Evolutionary conservation across 306 rosid genomes (phyloP), one percentile per base, ranked within the genome.

Genomic region (Datisca glomerata): DNA sequence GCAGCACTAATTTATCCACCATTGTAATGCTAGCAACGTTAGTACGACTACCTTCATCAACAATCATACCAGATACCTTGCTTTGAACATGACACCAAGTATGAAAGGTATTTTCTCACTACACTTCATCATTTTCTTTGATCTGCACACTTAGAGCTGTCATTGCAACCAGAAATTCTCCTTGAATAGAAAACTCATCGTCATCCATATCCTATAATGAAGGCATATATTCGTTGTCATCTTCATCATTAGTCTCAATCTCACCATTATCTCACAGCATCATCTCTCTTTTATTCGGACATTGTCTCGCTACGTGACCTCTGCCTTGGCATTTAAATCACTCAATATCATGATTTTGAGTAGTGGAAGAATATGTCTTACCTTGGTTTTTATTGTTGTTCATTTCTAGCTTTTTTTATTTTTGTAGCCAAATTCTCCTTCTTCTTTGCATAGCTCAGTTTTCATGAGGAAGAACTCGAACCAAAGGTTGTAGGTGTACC

Each of bases 331-430:
- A 53, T 19, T 21, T 32, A 32, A 49, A 18, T 18, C 55, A 49
- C 17, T 49, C 33, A 18, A 54, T 54, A 21, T 54, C 49, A 17
- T 12, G 16, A 54, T 54, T 54, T 12, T 20, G 0, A 43, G 17
- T 3, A 18, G 40, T 27, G 2, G 49, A 12, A 8, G 41, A 12
- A 6, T 54, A 8, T 6, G n/a, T 8, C 28, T 27, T 41, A 25
- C 50, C 49, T 52, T 39, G 21, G 13, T 18, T 20, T 4, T 6
- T 12, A 18, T 17, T 6, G 46, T 8, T 21, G 7, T 3, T 9
- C n/a, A 8, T 21, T 9, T 21, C 23, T 41, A 4, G 22, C 7
- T 18, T 18, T 18, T 41, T 41, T 18, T 8, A 9, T 8, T 18
- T 1, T 18, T 41, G 21, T 20, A 41, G 46, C 7, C 11, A 9